Evolutionary conservation across 495 filamentous ascomycete genomes (phyloP).

Genomic region (Pyrenula massariospora): DNA sequence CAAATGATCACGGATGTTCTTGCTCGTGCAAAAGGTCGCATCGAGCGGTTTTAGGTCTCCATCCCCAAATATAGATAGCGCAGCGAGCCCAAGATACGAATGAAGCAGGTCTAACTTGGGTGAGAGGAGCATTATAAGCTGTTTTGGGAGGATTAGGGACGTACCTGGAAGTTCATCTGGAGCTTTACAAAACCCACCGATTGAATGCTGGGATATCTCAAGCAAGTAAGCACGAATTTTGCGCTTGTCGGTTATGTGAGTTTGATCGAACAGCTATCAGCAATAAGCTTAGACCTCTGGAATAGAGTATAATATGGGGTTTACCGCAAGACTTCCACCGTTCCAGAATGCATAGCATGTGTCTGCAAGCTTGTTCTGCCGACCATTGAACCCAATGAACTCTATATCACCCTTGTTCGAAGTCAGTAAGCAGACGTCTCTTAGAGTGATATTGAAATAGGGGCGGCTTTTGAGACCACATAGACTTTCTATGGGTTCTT

Average conservation of each 20-base stretch:
- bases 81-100: slow-evolving; percentile 75
- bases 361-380: slow-evolving; percentile 78
- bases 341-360: slow-evolving; percentile 97
- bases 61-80: slow-evolving; percentile 57
- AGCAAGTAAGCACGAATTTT: slow-evolving; percentile 67
- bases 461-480: no score
- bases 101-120: slow-evolving; percentile 64
- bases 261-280: slow-evolving; percentile 52
- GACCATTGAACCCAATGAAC: slow-evolving; percentile 70
- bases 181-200: slow-evolving; percentile 79
- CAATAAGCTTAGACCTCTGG: slow-evolving; percentile 3
- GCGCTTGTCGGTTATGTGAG: slow-evolving; percentile 44
- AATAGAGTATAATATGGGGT: no score
- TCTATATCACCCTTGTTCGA: slow-evolving; percentile 14
- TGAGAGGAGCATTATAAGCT: slow-evolving; percentile 3
- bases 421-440: slow-evolving; percentile 4
- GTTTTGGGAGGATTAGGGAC: slow-evolving; percentile 4
- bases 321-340: slow-evolving; percentile 52
- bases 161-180: slow-evolving; percentile 65
- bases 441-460: slow-evolving; percentile 18
- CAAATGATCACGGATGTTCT: slow-evolving; percentile 27
- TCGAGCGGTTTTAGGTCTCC: slow-evolving; percentile 51
- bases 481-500: no score
- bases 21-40: slow-evolving; percentile 54
- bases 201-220: slow-evolving; percentile 71